Evolutionary conservation across 1,139 yeast genomes (phyloP), one percentile per base, ranked within the genome.

Genomic region (Pichia sp.): DNA sequence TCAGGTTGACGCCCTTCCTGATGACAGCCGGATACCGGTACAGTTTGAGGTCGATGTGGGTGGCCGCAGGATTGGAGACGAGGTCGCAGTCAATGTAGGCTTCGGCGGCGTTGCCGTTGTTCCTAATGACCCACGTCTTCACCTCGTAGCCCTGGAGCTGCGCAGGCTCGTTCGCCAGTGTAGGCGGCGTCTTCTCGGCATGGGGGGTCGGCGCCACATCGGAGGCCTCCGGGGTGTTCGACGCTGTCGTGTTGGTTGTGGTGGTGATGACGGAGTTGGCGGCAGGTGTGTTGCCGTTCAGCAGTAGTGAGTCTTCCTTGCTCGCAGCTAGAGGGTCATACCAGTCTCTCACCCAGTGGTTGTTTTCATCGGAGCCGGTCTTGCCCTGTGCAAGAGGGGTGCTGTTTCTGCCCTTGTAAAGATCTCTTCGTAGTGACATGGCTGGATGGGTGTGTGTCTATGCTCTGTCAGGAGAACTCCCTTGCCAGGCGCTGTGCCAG

Each of bases 261-360:
- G 34, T 31, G 8, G 34, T 41, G 19, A 19, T 3, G 11, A 41
- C 26, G 8, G 47, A 26, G 13, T 44, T 44, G 13, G 30, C n/a
- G 15, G 47, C n/a, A 26, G 47, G 13, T 8, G 45, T 43, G 45
- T 29, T 6, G 36, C 19, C n/a, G 34, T 31, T 31, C 34, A 31
- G 11, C 11, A 31, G 2, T 2, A 31, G 34, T 8, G 11, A 8
- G n/a, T 47, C 50, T 15, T 47, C 45, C 10, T 47, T 23, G 26
- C 43, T 40, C 23, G 30, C 45, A 6, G 31, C 38, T 11, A 68
- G 61, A 2, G 76, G 76, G 30, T 65, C 66, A 54, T 63, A 68
- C 75, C 75, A 72, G 49, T 66, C 72, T 49, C 71, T 62, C 31
- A 62, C 65, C 76, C 76, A 72, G 55, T 67, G 72, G 48, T 62